A percentile compares a stretch with the other conserved stretches of the same genome.
Conservation (phyloP, 1,139 yeast genomes). For the Pneumocystis murina region DNA sequence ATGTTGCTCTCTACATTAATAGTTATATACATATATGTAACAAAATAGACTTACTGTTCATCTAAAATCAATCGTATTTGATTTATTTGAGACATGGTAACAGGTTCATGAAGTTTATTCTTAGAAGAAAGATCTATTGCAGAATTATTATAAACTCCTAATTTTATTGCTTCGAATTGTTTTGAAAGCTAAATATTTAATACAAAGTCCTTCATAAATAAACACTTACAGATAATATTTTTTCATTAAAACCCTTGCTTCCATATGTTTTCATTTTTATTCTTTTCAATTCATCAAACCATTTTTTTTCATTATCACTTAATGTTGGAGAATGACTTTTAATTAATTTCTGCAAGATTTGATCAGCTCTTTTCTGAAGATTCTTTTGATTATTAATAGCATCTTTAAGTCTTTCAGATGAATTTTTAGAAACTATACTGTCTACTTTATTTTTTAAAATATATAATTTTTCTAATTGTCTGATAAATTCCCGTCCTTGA, state of each 20-base stretch:
- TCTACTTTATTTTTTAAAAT: not conserved
- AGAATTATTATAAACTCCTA: not conserved
- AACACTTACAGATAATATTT: not conserved
- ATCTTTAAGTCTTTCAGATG: constrained; percentile 9
- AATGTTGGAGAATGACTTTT: constrained; percentile 22
- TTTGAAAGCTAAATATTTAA: not conserved
- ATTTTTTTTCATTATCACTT: constrained; percentile 29
- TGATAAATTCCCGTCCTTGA: constrained; percentile 4
- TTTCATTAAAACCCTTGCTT: not conserved
- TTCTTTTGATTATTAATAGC: constrained; percentile 21
- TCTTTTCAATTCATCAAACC: constrained; percentile 33
- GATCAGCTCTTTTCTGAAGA: constrained; percentile 23
- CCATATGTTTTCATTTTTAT: constrained; percentile 13
- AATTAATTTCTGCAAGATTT: constrained; percentile 21
- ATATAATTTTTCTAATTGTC: constrained; percentile 8
- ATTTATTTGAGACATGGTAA: not conserved
- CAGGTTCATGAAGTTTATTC: not conserved
- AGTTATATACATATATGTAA: not conserved
- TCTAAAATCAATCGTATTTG: not conserved
- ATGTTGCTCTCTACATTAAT: not conserved
- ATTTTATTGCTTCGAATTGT: not conserved
- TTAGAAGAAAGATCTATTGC: not conserved
- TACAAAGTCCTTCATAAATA: not conserved
- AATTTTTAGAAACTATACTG: not conserved
- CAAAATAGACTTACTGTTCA: not conserved